Percentiles rank a stretch among this genome's conserved stretches.
Evolutionary conservation across 345 rosid genomes (phyloP).

Genomic region (Euphorbia tirucalli): DNA sequence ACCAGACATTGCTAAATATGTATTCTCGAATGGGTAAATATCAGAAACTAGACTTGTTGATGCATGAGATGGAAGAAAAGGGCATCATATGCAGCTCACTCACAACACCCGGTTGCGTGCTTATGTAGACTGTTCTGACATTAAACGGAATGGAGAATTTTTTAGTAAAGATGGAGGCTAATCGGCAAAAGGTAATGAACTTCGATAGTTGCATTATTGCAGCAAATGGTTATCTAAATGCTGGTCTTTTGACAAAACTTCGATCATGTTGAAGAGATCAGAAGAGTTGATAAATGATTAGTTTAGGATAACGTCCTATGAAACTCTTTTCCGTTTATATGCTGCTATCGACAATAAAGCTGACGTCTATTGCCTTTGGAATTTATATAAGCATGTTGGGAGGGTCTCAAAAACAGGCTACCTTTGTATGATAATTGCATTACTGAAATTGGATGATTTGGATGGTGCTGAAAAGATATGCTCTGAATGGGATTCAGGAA

Average conservation of each 20-base stretch:
- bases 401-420: slow-evolving; percentile 39
- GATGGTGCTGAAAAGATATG: too few relatives aligned
- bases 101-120: slow-evolving; percentile 40
- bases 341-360: slow-evolving; percentile 44
- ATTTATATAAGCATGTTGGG: slow-evolving; percentile 36
- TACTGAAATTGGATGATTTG: too few relatives aligned
- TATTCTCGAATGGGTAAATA: slow-evolving; percentile 35
- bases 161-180: slow-evolving; percentile 1
- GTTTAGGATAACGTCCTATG: slow-evolving; percentile 30
- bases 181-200: slow-evolving; percentile 31
- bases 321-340: slow-evolving; percentile 43
- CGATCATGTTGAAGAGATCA: slow-evolving; percentile 27
- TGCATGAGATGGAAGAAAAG: slow-evolving; percentile 54
- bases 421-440: too few relatives aligned
- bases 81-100: slow-evolving; percentile 37
- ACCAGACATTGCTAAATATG: slow-evolving; percentile 57
- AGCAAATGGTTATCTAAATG: slow-evolving; percentile 48
- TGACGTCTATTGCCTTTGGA: slow-evolving; percentile 58
- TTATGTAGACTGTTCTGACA: slow-evolving; percentile 36
- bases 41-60: slow-evolving; percentile 40
- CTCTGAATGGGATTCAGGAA: slow-evolving; percentile 3
- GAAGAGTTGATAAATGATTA: slow-evolving; percentile 4
- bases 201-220: slow-evolving; percentile 47
- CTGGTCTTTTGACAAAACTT: slow-evolving; percentile 43
- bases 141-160: slow-evolving; percentile 56